phyloP scores from a whole-genome alignment of 208 protist genomes.

The Balamuthia mandrillaris region DNA sequence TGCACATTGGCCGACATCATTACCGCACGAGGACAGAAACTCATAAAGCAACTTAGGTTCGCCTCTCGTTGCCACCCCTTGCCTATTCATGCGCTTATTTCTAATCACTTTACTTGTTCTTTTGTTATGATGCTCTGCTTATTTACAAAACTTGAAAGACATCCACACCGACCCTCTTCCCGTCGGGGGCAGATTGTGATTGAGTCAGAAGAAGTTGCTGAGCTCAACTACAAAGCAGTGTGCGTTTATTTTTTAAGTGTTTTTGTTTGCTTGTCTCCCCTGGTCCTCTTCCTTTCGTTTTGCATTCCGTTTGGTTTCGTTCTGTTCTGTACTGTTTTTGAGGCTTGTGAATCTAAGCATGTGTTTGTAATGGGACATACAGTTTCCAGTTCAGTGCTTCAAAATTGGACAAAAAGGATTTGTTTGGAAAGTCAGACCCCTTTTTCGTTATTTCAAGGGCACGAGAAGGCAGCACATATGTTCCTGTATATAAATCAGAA shows the following conservation, averaged over 20 bases:
- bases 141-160: no score
- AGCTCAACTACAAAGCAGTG: not conserved
- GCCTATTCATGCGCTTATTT: not conserved
- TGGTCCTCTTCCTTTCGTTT: not conserved
- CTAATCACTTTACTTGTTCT: not conserved
- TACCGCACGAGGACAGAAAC: not conserved
- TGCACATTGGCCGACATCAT: not conserved
- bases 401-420: conserved; percentile 53
- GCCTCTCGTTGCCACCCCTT: not conserved
- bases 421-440: conserved; percentile 39
- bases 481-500: conserved; percentile 41
- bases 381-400: not conserved
- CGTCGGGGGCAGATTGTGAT: not conserved
- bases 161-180: not conserved
- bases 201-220: not conserved
- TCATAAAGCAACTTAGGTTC: not conserved
- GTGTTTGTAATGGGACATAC: not conserved
- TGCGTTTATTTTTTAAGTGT: not conserved
- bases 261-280: not conserved
- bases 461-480: not conserved
- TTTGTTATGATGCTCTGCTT: no score
- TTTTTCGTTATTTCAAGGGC: conserved; percentile 14
- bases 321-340: not conserved
- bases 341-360: not conserved
- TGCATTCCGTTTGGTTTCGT: not conserved